These are phyloP conservation scores for Nicotiana attenuata DNA, from an alignment of 257 asterid genomes.

Conservation along the genomic window DNA sequence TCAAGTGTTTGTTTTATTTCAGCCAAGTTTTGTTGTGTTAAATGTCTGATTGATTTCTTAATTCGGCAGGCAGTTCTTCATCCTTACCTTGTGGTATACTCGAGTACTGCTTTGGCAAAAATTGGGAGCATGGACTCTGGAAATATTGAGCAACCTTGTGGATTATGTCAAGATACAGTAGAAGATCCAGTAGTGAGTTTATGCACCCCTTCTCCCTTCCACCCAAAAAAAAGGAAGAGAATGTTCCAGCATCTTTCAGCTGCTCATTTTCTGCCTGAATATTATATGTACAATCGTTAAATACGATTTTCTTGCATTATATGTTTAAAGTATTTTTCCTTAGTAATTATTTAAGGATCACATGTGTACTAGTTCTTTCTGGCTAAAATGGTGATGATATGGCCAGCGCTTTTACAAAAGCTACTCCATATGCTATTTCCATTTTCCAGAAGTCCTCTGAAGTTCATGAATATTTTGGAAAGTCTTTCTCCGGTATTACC, in stretches of 20 bases:
- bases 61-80: conserved; percentile 78
- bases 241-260: not conserved
- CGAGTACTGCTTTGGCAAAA: conserved; percentile 50
- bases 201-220: not conserved
- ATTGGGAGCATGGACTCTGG: conserved; percentile 16
- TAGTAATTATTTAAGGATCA: too few species aligned
- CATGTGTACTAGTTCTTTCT: too few species aligned
- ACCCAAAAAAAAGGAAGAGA: not conserved
- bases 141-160: too few species aligned
- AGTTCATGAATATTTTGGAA: not conserved
- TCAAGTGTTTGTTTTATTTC: not conserved
- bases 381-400: too few species aligned
- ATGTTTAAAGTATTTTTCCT: too few species aligned
- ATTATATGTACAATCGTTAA: too few species aligned
- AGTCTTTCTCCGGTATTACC: not conserved
- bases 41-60: not conserved
- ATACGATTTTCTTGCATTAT: too few species aligned
- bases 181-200: conserved; percentile 62
- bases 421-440: not conserved
- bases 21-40: not conserved
- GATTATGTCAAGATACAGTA: conserved; percentile 55
- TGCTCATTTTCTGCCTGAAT: too few species aligned
- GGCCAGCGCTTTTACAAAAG: too few species aligned
- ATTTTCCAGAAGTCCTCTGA: not conserved
- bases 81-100: conserved; percentile 90